These are phyloP conservation scores for Discostella stelligera DNA, from an alignment of 352 stramenopile species.

Conservation along the genomic window DNA sequence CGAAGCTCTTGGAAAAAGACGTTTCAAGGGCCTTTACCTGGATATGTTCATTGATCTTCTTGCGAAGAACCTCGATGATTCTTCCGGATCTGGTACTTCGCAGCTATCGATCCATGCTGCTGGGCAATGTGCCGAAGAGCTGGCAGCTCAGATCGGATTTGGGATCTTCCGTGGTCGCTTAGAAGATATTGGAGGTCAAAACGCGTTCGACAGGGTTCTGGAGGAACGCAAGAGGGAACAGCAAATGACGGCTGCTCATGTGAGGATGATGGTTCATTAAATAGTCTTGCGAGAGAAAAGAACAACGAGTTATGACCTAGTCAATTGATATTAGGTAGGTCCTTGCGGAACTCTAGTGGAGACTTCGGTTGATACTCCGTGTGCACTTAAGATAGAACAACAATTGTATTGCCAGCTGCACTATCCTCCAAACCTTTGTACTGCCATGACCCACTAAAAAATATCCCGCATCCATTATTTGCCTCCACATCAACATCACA, in stretches of 20 bases:
- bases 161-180: slow-evolving; percentile 77
- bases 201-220: slow-evolving; percentile 65
- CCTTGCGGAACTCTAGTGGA: too few species aligned
- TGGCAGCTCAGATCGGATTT: slow-evolving; percentile 65
- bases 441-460: too few species aligned
- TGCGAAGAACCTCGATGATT: slow-evolving; percentile 66
- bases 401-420: too few species aligned
- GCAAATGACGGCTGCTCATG: slow-evolving; percentile 2
- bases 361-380: too few species aligned
- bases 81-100: slow-evolving; percentile 46
- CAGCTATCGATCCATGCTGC: slow-evolving; percentile 74
- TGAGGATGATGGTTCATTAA: background rate
- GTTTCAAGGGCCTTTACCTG: slow-evolving; percentile 75
- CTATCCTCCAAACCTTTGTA: too few species aligned
- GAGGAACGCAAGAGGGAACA: slow-evolving; percentile 50
- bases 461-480: too few species aligned
- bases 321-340: background rate
- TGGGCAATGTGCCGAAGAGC: slow-evolving; percentile 71
- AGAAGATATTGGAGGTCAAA: slow-evolving; percentile 60
- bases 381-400: too few species aligned
- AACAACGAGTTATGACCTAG: background rate
- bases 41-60: slow-evolving; percentile 77
- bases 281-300: background rate
- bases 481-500: too few species aligned
- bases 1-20: slow-evolving; percentile 68